These are phyloP conservation scores for Xerocomellus chrysenteron DNA, from an alignment of 768 basidiomycete genomes.

Conservation along the genomic window DNA sequence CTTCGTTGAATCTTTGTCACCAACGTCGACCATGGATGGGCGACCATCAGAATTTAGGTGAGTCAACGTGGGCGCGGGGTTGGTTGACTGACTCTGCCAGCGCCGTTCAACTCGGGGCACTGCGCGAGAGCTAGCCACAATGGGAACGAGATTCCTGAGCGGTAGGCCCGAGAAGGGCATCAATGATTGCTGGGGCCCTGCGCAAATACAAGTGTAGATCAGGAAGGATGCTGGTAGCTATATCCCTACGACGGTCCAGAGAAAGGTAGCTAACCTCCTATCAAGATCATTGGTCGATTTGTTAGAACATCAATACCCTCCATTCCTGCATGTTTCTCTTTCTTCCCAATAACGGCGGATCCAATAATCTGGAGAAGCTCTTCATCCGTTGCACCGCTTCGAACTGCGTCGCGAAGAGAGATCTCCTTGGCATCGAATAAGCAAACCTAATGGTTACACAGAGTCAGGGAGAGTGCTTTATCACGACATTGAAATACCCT, in stretches of 20 bases:
- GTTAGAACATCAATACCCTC: conserved; percentile 71
- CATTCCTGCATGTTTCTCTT: conserved; percentile 85
- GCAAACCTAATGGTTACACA: conserved; percentile 58
- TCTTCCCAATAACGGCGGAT: conserved; percentile 65
- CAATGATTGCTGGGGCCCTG: conserved; percentile 18
- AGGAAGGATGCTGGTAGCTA: conserved; percentile 21
- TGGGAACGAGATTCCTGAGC: neutral
- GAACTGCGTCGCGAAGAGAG: conserved; percentile 74
- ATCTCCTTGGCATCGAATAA: conserved; percentile 84
- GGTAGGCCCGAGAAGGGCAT: neutral
- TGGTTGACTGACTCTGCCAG: conserved; percentile 19
- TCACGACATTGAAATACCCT: conserved; percentile 4
- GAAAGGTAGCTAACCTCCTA: conserved; percentile 79
- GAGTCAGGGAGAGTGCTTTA: conserved; percentile 1
- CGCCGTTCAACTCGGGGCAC: conserved; percentile 18
- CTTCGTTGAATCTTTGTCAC: conserved; percentile 56
- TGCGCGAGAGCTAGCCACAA: neutral
- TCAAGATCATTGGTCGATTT: conserved; percentile 89
- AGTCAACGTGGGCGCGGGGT: conserved; percentile 42
- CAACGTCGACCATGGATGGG: conserved; percentile 83
- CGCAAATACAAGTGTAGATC: conserved; percentile 21
- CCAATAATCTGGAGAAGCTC: conserved; percentile 61
- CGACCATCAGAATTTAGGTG: conserved; percentile 73
- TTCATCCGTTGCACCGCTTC: conserved; percentile 61
- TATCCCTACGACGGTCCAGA: conserved; percentile 19